Evolutionary conservation across 169 alveolate species (phyloP).

Genomic region (Theileria annulata): DNA sequence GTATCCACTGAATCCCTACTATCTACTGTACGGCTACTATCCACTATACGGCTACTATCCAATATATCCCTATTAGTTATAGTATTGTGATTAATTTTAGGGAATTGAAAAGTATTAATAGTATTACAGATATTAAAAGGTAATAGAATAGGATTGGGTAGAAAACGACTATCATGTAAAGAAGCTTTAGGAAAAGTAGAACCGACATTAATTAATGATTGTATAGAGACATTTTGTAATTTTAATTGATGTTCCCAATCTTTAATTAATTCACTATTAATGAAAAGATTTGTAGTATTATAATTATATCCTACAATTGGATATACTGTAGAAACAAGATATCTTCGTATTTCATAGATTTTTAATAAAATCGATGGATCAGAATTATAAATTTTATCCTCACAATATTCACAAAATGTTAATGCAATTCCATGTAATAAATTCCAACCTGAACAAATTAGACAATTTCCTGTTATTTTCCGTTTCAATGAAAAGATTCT

Average conservation of each 20-base stretch:
- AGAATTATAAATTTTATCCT: constrained; percentile 23
- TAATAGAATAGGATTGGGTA: constrained; percentile 24
- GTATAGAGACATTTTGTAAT: constrained; percentile 41
- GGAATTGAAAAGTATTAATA: constrained; percentile 13
- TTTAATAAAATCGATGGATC: constrained; percentile 29
- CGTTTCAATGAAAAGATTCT: constrained; percentile 43
- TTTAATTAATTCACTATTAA: background rate
- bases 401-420: constrained; percentile 59
- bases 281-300: background rate
- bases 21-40: no score
- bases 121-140: constrained; percentile 26
- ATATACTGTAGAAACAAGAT: constrained; percentile 34
- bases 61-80: no score
- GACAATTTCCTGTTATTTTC: constrained; percentile 35
- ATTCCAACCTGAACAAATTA: constrained; percentile 61
- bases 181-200: constrained; percentile 57
- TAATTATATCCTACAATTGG: constrained; percentile 52
- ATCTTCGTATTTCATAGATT: constrained; percentile 41
- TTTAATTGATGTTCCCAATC: background rate
- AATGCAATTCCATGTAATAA: constrained; percentile 38
- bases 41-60: no score
- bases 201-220: constrained; percentile 41
- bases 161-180: constrained; percentile 38
- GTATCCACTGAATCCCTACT: background rate
- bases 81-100: background rate